These are phyloP conservation scores for Cubamyces lactineus DNA, from an alignment of 768 basidiomycete genomes.

Conservation along the genomic window DNA sequence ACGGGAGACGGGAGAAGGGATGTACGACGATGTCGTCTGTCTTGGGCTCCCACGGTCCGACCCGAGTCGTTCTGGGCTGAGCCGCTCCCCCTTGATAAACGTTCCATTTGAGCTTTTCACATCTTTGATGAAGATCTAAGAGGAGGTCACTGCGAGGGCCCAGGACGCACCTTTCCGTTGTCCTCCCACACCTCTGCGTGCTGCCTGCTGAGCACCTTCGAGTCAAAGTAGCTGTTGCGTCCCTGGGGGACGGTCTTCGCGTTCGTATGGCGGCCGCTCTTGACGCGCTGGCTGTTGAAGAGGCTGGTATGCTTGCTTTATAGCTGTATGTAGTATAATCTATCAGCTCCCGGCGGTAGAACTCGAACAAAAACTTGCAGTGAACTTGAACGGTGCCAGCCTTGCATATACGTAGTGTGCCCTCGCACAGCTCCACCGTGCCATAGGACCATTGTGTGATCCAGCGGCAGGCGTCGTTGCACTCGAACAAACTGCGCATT, in stretches of 20 bases:
- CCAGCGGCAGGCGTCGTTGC: no score
- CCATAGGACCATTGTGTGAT: no score
- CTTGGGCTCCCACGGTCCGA: conserved; percentile 91
- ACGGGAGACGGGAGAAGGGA: conserved; percentile 21
- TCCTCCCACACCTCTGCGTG: conserved; percentile 99
- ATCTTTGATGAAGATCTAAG: conserved; percentile 95
- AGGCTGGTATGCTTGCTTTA: conserved; percentile 97
- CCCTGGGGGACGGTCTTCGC: conserved; percentile 92
- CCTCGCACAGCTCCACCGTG: no score
- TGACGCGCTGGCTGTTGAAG: conserved; percentile 63
- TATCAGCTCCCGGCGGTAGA: no score
- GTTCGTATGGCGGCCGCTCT: conserved; percentile 96
- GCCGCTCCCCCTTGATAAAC: conserved; percentile 94
- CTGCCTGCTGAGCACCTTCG: conserved; percentile 89
- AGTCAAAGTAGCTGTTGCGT: conserved; percentile 96
- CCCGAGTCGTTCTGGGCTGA: conserved; percentile 87
- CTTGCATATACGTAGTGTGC: no score
- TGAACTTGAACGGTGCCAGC: no score
- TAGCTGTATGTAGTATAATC: no score
- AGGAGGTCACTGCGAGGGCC: background rate
- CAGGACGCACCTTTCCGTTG: conserved; percentile 66
- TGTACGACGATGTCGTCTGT: conserved; percentile 94
- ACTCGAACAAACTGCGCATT: no score
- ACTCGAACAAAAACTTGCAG: no score
- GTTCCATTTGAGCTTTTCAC: conserved; percentile 98